These are phyloP conservation scores for Saccharomycopsis babjevae DNA, from an alignment of 805 yeast species.

Conservation along the genomic window DNA sequence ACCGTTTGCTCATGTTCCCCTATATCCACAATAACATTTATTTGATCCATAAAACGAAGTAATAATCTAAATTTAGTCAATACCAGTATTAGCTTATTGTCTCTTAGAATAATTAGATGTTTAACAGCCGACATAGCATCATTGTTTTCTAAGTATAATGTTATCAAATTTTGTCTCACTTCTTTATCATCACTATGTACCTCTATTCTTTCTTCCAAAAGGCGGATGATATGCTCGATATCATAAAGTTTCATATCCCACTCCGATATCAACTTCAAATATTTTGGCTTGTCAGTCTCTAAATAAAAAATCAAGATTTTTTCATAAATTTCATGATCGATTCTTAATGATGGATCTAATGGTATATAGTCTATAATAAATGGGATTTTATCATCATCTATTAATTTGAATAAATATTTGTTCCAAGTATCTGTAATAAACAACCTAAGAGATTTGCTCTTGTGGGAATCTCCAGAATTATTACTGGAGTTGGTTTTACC, in stretches of 20 bases:
- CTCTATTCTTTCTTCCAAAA: slow-evolving; percentile 39
- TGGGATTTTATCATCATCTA: slow-evolving; percentile 35
- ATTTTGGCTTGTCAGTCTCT: slow-evolving; percentile 26
- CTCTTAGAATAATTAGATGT: slow-evolving; percentile 49
- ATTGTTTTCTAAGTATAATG: slow-evolving; percentile 44
- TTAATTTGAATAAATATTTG: slow-evolving; percentile 45
- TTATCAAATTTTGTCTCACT: slow-evolving; percentile 37
- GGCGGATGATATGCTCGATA: slow-evolving; percentile 30
- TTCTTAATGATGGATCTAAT: slow-evolving; percentile 26
- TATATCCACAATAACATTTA: slow-evolving; percentile 43
- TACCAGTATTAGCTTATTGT: slow-evolving; percentile 44
- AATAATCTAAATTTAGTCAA: slow-evolving; percentile 56
- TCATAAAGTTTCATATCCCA: slow-evolving; percentile 58
- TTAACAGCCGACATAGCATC: slow-evolving; percentile 55
- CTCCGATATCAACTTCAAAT: slow-evolving; percentile 33
- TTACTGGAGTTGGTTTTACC: not conserved
- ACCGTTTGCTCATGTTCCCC: slow-evolving; percentile 35
- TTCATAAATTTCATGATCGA: slow-evolving; percentile 34
- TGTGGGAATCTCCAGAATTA: slow-evolving; percentile 19
- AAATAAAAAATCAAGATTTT: slow-evolving; percentile 38
- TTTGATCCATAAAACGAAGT: slow-evolving; percentile 32
- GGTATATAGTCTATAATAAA: slow-evolving; percentile 53
- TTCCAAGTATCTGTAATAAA: slow-evolving; percentile 47
- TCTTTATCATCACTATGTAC: slow-evolving; percentile 22
- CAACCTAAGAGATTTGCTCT: slow-evolving; percentile 16